phyloP scores from a whole-genome alignment of 371 early-diverging fungal genomes.

The Mortierella polycephala region DNA sequence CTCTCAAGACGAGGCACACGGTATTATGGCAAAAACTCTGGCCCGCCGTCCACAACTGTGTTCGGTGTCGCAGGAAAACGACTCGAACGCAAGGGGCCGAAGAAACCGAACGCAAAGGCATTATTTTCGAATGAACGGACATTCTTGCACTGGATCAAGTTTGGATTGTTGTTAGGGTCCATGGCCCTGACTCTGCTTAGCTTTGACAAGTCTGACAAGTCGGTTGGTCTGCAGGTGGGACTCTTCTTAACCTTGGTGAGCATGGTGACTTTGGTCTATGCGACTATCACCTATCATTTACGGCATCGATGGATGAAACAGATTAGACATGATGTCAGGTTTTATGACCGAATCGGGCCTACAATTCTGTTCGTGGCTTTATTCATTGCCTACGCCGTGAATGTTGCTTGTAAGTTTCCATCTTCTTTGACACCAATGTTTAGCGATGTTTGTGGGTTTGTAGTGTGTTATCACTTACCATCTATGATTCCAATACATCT shows the following conservation, averaged over 20 bases:
- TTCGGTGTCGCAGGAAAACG: background rate
- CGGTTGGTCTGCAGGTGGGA: conserved; percentile 56
- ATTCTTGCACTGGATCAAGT: conserved; percentile 90
- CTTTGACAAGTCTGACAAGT: conserved; percentile 76
- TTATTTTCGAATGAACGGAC: conserved; percentile 97
- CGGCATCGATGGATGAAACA: conserved; percentile 40
- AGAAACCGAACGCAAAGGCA: conserved; percentile 70
- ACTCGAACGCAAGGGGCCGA: conserved; percentile 1
- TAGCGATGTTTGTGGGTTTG: no score
- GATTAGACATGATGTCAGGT: conserved; percentile 24
- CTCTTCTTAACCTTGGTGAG: conserved; percentile 34
- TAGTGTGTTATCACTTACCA: no score
- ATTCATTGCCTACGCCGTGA: conserved; percentile 39
- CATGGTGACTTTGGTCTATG: conserved; percentile 33
- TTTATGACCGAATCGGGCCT: conserved; percentile 39
- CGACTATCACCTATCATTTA: conserved; percentile 29
- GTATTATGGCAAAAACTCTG: conserved; percentile 4
- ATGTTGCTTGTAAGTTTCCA: conserved; percentile 33
- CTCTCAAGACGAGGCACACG: conserved; percentile 9
- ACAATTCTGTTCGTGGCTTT: conserved; percentile 30
- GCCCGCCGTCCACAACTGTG: background rate
- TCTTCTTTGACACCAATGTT: background rate
- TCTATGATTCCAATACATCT: no score
- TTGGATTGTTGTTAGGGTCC: conserved; percentile 77
- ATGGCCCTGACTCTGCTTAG: conserved; percentile 85